These are phyloP conservation scores for Ophiostoma novo-ulmi DNA, from an alignment of 2,329 filamentous ascomycete species.

Conservation along the genomic window DNA sequence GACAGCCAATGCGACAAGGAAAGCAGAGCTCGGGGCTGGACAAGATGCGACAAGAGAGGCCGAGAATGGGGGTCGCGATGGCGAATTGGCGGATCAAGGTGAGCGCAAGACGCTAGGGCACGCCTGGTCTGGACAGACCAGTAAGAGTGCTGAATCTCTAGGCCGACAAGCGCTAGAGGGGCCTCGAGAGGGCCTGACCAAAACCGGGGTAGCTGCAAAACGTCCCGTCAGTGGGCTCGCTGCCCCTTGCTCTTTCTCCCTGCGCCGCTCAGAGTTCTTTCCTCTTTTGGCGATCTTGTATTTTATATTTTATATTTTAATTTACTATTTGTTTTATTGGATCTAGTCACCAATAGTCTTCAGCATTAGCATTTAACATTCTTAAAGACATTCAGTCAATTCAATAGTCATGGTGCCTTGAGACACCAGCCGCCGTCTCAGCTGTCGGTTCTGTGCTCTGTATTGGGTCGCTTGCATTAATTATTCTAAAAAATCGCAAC, in stretches of 20 bases:
- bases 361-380: too few relatives aligned
- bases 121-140: background rate
- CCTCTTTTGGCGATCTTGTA: background rate
- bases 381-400: too few relatives aligned
- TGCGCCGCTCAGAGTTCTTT: background rate
- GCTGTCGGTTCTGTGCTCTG: background rate
- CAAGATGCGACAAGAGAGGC: slow-evolving; percentile 2
- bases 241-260: background rate
- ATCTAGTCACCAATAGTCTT: background rate
- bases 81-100: background rate
- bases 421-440: slow-evolving; percentile 5
- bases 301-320: background rate
- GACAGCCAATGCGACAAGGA: background rate
- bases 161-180: background rate
- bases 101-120: slow-evolving; percentile 4
- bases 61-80: slow-evolving; percentile 4
- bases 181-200: background rate
- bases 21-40: background rate
- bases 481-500: background rate
- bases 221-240: background rate
- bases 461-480: background rate
- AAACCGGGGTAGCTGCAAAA: background rate
- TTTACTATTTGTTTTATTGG: background rate
- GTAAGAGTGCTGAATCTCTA: background rate
- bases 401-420: too few relatives aligned